Conservation (phyloP, 176 grass and related monocot species). For the Alloteropsis semialata region DNA sequence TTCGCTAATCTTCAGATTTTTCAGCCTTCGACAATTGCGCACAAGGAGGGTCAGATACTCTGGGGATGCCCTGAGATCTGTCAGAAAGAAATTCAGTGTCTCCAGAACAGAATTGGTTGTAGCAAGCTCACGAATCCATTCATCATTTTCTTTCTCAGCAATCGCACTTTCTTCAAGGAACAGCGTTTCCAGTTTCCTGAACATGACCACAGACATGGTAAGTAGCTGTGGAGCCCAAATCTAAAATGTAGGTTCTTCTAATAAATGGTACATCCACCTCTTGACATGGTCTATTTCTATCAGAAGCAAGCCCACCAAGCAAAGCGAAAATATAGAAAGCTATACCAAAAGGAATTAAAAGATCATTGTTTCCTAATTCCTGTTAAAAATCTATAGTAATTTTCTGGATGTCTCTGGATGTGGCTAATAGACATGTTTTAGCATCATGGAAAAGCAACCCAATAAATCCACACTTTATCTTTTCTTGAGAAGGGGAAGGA, state of each 20-base stretch:
- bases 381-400: conserved; percentile 11
- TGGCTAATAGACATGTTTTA: not conserved
- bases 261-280: not conserved
- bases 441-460: not conserved
- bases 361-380: not conserved
- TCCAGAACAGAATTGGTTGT: conserved; percentile 56
- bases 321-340: not conserved
- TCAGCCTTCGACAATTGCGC: conserved; percentile 55
- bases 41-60: conserved; percentile 72
- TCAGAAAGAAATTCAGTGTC: conserved; percentile 79
- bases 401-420: not conserved
- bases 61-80: conserved; percentile 56
- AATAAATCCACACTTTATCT: not conserved
- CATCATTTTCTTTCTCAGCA: conserved; percentile 50
- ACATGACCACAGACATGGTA: conserved; percentile 6
- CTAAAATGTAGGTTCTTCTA: not conserved
- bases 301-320: not conserved
- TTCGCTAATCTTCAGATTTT: conserved; percentile 75
- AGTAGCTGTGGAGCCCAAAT: not conserved
- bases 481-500: not conserved
- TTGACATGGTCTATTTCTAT: not conserved
- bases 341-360: not conserved
- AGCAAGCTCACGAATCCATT: conserved; percentile 81
- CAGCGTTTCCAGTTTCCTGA: conserved; percentile 75
- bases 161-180: conserved; percentile 82